Conservation (phyloP, 352 stramenopile genomes). For the Blastocystis sp. region DNA sequence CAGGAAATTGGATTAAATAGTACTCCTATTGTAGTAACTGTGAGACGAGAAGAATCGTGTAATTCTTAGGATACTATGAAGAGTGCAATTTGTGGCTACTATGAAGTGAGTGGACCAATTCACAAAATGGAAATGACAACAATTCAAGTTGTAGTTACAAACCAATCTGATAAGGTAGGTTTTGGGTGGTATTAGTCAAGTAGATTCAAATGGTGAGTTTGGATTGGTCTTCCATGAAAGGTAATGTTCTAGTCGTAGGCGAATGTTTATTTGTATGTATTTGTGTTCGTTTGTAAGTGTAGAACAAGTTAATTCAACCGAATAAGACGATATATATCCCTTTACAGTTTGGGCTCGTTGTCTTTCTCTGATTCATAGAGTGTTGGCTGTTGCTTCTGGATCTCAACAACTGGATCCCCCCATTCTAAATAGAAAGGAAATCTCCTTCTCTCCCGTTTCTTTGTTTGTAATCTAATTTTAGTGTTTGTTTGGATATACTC, state of each 20-base stretch:
- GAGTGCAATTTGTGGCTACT: neutral
- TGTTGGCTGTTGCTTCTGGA: neutral
- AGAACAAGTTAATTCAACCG: slow-evolving; percentile 48
- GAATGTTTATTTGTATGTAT: slow-evolving; percentile 17
- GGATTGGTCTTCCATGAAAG: slow-evolving; percentile 7
- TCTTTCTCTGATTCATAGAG: neutral
- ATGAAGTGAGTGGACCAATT: neutral
- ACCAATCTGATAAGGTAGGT: neutral
- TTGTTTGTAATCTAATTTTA: slow-evolving; percentile 32
- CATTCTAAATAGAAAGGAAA: neutral
- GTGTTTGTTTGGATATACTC: slow-evolving; percentile 20
- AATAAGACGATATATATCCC: slow-evolving; percentile 10
- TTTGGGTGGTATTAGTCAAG: too few relatives aligned
- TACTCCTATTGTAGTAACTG: neutral
- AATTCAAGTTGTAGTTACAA: neutral
- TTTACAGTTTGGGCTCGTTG: neutral
- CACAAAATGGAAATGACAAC: neutral
- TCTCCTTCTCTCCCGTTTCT: slow-evolving; percentile 22
- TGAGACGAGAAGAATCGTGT: neutral
- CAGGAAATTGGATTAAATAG: slow-evolving; percentile 10
- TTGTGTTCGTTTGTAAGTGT: neutral
- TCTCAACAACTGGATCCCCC: neutral
- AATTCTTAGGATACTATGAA: neutral
- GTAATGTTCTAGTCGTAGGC: neutral
- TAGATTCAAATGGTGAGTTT: slow-evolving; percentile 41